Evolutionary conservation across 257 asterid species (phyloP).

Genomic region (Plantago ovata): DNA sequence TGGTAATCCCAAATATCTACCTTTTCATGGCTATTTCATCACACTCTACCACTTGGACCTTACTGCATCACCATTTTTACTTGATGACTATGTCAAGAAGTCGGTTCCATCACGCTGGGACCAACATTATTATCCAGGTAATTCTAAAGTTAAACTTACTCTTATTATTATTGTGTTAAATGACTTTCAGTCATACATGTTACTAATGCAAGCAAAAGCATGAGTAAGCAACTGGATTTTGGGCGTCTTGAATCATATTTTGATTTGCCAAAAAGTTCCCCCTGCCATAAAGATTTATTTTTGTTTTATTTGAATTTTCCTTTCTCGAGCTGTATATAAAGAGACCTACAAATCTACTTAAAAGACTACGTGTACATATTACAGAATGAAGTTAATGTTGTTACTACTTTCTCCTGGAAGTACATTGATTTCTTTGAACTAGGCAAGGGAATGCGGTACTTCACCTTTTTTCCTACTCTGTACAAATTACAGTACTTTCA

Average conservation of each 20-base stretch:
- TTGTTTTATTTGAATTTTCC: constrained; percentile 1
- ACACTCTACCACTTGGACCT: constrained; percentile 84
- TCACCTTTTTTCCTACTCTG: background rate
- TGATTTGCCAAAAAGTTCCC: background rate
- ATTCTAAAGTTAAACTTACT: constrained; percentile 10
- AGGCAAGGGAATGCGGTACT: background rate
- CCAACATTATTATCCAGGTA: constrained; percentile 88
- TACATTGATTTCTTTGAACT: background rate
- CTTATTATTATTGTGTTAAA: background rate
- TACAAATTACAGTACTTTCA: background rate
- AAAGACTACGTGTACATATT: background rate
- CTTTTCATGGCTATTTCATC: constrained; percentile 90
- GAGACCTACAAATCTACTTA: background rate
- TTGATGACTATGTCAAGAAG: constrained; percentile 85
- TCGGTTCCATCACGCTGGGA: constrained; percentile 93
- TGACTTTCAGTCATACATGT: background rate
- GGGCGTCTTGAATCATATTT: background rate
- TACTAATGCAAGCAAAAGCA: background rate
- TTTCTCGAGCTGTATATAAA: background rate
- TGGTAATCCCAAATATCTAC: constrained; percentile 88
- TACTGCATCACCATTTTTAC: constrained; percentile 74
- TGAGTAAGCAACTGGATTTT: constrained; percentile 8
- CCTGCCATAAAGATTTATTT: background rate
- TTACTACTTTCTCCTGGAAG: background rate
- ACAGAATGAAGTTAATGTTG: background rate